Evolutionary conservation across 495 filamentous ascomycete genomes (phyloP), one percentile per base, ranked within the genome.

Genomic region (Chaetomium tenue): DNA sequence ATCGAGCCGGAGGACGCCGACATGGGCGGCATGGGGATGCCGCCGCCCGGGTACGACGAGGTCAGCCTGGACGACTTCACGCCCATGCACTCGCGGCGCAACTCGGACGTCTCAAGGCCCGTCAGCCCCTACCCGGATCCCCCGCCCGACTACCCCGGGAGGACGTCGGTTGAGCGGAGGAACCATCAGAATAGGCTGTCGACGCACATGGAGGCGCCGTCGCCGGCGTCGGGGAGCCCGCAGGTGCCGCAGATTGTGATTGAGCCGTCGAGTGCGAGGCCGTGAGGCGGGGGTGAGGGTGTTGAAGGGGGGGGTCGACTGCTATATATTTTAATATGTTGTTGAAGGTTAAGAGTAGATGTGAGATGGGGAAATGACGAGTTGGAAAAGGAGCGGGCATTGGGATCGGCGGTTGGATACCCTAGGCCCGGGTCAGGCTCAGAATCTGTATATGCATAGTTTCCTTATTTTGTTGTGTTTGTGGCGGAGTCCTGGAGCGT

Each of bases 21-120:
- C 70, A 66, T 84, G 56, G 75, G 82, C 67, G 77, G 80, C 58
- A 63, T 71, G 59, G 70, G 78, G 63, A 78, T 86, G 72, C 82
- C 82, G 8, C 79, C 80, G 2, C 83, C 83, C 1, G 82, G 76
- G 18, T 85, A 85, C 66, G 83, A 85, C 62, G 81, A 84, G 51
- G 81, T 85, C 5, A 81, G 78, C 62, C 64, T 85, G 28, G 78
- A 78, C 47, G 79, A 81, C 57, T 28, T 67, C 28, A 71, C 73
- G 58, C 63, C 69, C 39, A 60, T 51, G 54, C 70, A 73, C 50
- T 79, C 77, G 13, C 68, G 72, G 1, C 65, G 67, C 2, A 68
- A 67, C 39, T 66, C 70, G 59, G 63, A 70, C 12, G 71, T 72
- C 5, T 76, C 77, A 11, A 16, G 39, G n/a, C 25, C 39, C 1